phyloP scores from a whole-genome alignment of 208 protist genomes.

The Kentomonas sorsogonicus region DNA sequence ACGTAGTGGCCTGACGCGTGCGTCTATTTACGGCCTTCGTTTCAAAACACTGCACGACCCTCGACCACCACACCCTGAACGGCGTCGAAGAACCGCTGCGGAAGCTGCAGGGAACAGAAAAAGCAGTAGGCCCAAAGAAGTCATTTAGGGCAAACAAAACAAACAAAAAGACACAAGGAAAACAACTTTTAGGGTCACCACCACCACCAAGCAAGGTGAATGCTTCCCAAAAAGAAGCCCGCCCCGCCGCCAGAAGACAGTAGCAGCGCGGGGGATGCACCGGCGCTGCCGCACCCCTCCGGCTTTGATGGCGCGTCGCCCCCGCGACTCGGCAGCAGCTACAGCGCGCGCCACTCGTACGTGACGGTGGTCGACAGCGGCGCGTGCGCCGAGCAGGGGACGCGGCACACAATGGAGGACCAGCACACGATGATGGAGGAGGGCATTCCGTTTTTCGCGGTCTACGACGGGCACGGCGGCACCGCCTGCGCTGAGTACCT shows the following conservation, averaged over 20 bases:
- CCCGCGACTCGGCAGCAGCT: conserved; percentile 12
- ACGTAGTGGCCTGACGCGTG: too few species aligned
- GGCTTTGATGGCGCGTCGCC: conserved; percentile 13
- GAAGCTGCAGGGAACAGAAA: background rate
- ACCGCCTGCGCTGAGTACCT: conserved; percentile 82
- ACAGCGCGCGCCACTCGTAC: conserved; percentile 27
- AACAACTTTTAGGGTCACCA: conserved; percentile 1
- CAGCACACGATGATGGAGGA: conserved; percentile 81
- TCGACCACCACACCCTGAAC: too few species aligned
- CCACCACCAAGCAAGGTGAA: too few species aligned
- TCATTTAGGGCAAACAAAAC: background rate
- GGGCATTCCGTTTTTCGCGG: conserved; percentile 79
- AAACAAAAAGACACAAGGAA: conserved; percentile 11
- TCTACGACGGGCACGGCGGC: conserved; percentile 88
- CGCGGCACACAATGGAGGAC: conserved; percentile 85
- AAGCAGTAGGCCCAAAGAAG: too few species aligned
- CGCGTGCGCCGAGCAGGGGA: conserved; percentile 75
- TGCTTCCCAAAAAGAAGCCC: conserved; percentile 7
- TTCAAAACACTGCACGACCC: too few species aligned
- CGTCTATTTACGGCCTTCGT: too few species aligned
- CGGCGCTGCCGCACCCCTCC: background rate
- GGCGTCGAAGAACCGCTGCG: too few species aligned
- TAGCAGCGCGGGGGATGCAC: background rate
- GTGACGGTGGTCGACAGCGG: conserved; percentile 74
- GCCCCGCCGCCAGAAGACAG: conserved; percentile 1